Evolutionary conservation across 2,329 filamentous ascomycete species (phyloP), one percentile per base, ranked within the genome.

Genomic region (Albophoma yamanashiensis): DNA sequence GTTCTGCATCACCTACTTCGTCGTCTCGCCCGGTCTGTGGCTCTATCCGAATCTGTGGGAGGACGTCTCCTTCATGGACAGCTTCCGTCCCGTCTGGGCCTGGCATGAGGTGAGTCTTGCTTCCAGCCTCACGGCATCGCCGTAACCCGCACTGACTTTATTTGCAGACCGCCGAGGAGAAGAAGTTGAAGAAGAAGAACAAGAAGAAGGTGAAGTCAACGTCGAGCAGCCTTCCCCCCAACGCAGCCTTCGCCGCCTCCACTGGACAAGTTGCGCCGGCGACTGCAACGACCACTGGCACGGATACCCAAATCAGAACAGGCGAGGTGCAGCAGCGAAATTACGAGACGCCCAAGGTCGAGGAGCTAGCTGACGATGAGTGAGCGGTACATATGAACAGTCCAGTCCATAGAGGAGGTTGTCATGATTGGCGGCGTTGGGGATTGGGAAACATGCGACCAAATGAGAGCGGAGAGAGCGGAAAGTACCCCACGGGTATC

Each of bases 11-110:
- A 97, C 94, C 27, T 92, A 96, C 75, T 96, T 97, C 70, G 81
- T 82, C 20, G 81, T 85, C 0, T 79, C 92, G 4, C 94, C 94
- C 3, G 94, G 94, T 68, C 81, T 99, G n/a, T 99, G 94, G 94
- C 82, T 99, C 53, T 99, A 93, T 77, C 94, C 94, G 56, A 99
- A 99, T 71, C 78, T 99, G 25, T 99, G 97, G 79, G 94, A 99
- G 74, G 94, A 99, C 71, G 94, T 99, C 36, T 96, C 93, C 9
- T 97, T 99, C 78, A 89, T 99, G 75, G 94, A 99, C 73, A 95
- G 90, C 69, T 99, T 99, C 82, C 88, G 88, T 70, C 94, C 94
- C 25, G 77, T 96, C 7, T 99, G 94, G 93, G 94, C 91, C 62
- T 99, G 94, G 94, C 94, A 99, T 74, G 92, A 96, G 84, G 91